Base-by-base conservation (phyloP, 1,284 basidiomycete genomes). In the Tremellales sp. region DNA sequence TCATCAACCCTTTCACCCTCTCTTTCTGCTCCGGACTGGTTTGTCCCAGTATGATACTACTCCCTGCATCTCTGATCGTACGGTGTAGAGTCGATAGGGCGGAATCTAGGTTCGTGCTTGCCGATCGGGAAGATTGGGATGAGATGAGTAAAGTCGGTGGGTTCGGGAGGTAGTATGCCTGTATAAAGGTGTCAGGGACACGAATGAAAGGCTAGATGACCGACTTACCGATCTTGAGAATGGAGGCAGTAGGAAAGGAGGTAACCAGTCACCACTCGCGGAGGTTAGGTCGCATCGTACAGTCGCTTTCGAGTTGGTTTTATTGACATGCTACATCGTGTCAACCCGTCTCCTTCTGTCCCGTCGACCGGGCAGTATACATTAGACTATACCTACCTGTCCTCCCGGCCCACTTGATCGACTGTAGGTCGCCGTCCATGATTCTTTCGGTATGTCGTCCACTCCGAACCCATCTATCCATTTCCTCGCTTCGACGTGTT, bases 241-340 rank as follows among this genome's bases (percentile, higher is more conserved):
- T 19, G 61, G 57, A 3, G 53, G 39, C 5, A 70, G 44, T 7
- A 72, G 53, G 48, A 72, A 75, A 1, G 52, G 52, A 1, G 73
- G 73, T 29, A 73, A 47, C 73, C 73, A 75, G 1, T 39, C 45
- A 1, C 57, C 62, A 19, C 58, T 40, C 2, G 64, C 64, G 19
- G 48, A 47, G 17, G 55, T 43, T 5, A 71, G 33, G 45, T 60
- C 49, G 37, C 61, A 61, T 21, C 68, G 56, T 2, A 75, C 36
- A 1, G 67, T 62, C 4, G 72, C 72, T 53, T 75, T 75, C 4
- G 72, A 72, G 52, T 65, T 70, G 13, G 72, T 70, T 57, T 71
- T 75, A 50, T 75, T 75, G 15, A 75, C 73, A 54, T 75, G 72
- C 66, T 72, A 43, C 15, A 37, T 26, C 3, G 4, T 46, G 27